These are phyloP conservation scores for Pholiota microspora DNA, from an alignment of 768 basidiomycete genomes.

Conservation along the genomic window DNA sequence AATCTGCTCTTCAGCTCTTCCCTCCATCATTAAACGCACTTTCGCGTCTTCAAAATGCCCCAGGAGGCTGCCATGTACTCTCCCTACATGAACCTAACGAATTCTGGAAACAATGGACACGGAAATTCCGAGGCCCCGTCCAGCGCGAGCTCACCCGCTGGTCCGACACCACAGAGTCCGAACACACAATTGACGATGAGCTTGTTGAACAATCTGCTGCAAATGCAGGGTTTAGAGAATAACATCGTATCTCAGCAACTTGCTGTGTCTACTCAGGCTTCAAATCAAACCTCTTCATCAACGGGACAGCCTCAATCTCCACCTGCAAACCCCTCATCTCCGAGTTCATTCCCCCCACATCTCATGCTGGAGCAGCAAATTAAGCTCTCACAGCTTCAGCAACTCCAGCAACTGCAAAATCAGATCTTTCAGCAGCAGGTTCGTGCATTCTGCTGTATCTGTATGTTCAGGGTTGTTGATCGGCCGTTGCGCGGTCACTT, in stretches of 20 bases:
- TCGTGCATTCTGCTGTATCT: conserved; percentile 20
- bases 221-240: conserved; percentile 43
- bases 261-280: not conserved
- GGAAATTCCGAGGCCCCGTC: not conserved
- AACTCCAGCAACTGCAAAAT: conserved; percentile 74
- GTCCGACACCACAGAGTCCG: conserved; percentile 19
- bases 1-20: not conserved
- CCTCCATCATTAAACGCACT: not conserved
- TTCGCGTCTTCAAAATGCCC: not conserved
- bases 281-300: not conserved
- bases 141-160: not conserved
- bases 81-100: not conserved
- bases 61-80: not conserved
- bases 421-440: conserved; percentile 93
- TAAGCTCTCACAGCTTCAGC: conserved; percentile 74
- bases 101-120: not conserved
- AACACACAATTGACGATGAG: conserved; percentile 46
- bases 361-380: conserved; percentile 72
- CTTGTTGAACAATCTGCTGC: conserved; percentile 50
- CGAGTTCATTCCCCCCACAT: conserved; percentile 31
- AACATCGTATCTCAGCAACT: conserved; percentile 21
- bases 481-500: conserved; percentile 11
- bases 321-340: not conserved
- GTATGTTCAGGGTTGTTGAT: conserved; percentile 5
- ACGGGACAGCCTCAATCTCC: not conserved